Base-by-base conservation (phyloP, 768 basidiomycete species). In the Pilatotrama ljubarskyi region DNA sequence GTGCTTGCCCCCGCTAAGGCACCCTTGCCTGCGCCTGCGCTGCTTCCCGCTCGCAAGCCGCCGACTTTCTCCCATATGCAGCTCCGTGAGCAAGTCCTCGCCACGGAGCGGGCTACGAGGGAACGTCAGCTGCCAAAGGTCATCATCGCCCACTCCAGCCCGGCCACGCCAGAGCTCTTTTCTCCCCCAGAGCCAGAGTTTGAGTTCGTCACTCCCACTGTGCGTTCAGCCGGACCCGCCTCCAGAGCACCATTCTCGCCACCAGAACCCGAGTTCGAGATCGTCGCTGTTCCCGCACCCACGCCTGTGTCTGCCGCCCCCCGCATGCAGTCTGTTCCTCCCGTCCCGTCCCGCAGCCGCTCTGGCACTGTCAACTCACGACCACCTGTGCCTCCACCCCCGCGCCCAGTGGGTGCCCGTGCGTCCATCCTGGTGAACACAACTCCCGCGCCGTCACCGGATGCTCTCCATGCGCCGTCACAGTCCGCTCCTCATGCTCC, bases 41-140 rank as follows among this genome's bases (percentile, higher is more conserved):
- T 26, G 10, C 17, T 41, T 38, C 46, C 55, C 37, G 47, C 47
- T 24, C 47, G 47, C 13, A 42, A 44, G 40, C 36, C 29, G 49
- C 64, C 61, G 20, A 58, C 36, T 15, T 49, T 41, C 48, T 64
- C 66, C 3, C 67, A 73, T 35, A 41, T 55, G 40, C 69, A 70
- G 35, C 49, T 72, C 25, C 68, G 63, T 43, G 53, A 61, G 46
- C 54, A 55, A 48, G 62, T 63, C 17, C 20, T 43, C 36, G 40
- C 13, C 9, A 26, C 37, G 24, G 51, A 51, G 38, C 51, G 25
- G 22, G 11, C 38, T 51, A 13, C 38, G 15, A 25, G 22, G 14
- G 36, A 11, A 20, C 15, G 14, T 3, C 38, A 32, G 44, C 24
- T 43, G 38, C 47, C 49, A 1, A 50, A 15, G 24, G 55, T 49